Evolutionary conservation across 2,329 filamentous ascomycete species (phyloP).

Genomic region (Colletotrichum nymphaeae): DNA sequence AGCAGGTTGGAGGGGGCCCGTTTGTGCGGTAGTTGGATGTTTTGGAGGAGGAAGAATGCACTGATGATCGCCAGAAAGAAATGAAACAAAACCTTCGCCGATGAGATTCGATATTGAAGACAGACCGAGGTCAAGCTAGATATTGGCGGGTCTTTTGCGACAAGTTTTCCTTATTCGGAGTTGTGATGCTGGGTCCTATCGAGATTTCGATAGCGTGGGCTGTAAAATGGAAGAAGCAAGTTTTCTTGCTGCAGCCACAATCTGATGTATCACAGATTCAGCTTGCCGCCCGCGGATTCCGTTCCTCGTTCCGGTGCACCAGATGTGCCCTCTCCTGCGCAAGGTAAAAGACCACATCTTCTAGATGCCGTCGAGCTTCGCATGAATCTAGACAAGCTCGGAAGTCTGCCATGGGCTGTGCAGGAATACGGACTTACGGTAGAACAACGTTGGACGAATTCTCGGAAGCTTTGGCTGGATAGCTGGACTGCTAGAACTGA

Average conservation of each 20-base stretch:
- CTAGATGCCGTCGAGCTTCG: not conserved
- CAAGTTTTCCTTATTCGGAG: not conserved
- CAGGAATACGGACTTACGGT: slow-evolving; percentile 18
- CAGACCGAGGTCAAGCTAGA: not conserved
- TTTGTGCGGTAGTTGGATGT: slow-evolving; percentile 1
- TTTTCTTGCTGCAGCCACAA: slow-evolving; percentile 20
- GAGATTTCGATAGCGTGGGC: slow-evolving; percentile 1
- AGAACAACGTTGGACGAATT: not conserved
- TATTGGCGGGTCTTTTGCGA: not conserved
- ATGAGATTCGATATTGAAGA: not conserved
- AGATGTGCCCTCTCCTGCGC: not conserved
- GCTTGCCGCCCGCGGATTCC: not conserved
- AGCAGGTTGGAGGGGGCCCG: no score
- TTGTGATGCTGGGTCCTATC: not conserved
- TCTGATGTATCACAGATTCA: slow-evolving; percentile 8
- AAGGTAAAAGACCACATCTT: not conserved
- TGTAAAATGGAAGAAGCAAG: not conserved
- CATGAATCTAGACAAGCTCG: not conserved
- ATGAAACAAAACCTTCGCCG: not conserved
- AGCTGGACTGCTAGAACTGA: not conserved
- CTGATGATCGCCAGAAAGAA: not conserved
- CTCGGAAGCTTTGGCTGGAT: not conserved
- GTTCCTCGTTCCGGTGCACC: not conserved
- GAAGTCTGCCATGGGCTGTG: not conserved
- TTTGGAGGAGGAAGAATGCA: not conserved